Evolutionary conservation across 495 filamentous ascomycete species (phyloP), one percentile per base, ranked within the genome.

Genomic region (Aspergillus ellipticus): DNA sequence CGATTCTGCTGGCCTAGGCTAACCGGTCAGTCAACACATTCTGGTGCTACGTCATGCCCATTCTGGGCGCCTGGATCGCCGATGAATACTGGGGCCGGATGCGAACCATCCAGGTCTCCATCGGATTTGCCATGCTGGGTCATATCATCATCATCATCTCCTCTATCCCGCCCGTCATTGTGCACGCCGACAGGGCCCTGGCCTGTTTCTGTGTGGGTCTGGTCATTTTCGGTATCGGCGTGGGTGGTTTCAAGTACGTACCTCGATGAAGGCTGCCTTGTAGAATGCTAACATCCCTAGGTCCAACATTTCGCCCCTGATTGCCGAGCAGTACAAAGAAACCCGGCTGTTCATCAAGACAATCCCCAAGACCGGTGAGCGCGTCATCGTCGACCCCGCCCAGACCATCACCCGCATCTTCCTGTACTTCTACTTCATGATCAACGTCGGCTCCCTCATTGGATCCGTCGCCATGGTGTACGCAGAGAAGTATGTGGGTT

Each of bases 401-500:
- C 71, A 85, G 17, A 90, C 87, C 10, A 64, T 71, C 52, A 67
- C 61, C 16, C 63, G 68, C 26, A 69, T 74, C 42, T 73, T 72
- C 51, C 60, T 71, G 29, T 71, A 70, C 58, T 74, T 73, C 60
- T 78, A 66, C 81, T 79, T 69, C 49, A 74, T 88, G 55, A 76
- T 77, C 59, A 82, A 81, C 55, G 53, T 81, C 19, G 77, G 73
- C 19, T 74, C 80, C 7, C 62, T 89, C 16, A 33, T 78, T 24
- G 85, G 79, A 3, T 69, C 73, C 42, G 66, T 82, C 20, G 65
- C 61, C 29, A 82, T 87, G 83, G 81, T 82, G 24, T 88, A 88
- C 62, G 81, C 82, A 6, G 87, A 89, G 71, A 83, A 87, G 58
- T 88, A 88, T 53, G 85, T 90, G 51, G 87, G 88, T 28, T 91